Evolutionary conservation across 2,329 filamentous ascomycete species (phyloP).

Genomic region (Fusarium temperatum): DNA sequence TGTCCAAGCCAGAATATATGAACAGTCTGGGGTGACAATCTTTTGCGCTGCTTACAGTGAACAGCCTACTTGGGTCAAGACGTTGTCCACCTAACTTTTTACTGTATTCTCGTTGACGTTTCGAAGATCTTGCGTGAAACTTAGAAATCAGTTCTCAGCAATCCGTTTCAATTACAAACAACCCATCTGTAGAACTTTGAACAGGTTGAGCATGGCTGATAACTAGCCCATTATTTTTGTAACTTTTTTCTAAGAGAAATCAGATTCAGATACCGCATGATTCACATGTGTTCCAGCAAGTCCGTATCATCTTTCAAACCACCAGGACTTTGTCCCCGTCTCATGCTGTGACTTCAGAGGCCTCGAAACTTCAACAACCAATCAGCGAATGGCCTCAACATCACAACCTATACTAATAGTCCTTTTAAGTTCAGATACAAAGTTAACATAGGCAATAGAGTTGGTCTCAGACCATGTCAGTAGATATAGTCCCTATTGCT

Average conservation of each 20-base stretch:
- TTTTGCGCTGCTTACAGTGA: background rate
- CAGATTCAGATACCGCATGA: fast-evolving
- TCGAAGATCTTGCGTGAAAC: no score
- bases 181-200: no score
- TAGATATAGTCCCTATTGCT: background rate
- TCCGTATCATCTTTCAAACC: no score
- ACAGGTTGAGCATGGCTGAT: fast-evolving
- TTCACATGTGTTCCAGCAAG: background rate
- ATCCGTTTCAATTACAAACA: no score
- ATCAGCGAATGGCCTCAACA: background rate
- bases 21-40: background rate
- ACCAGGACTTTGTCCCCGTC: fast-evolving
- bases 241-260: fast-evolving
- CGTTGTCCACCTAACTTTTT: no score
- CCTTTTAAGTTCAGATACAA: no score
- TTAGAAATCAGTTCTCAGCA: background rate
- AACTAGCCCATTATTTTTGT: background rate
- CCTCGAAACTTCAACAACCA: background rate
- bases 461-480: background rate
- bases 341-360: fast-evolving
- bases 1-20: no score
- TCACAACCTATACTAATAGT: fast-evolving
- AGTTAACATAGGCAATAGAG: background rate
- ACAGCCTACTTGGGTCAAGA: no score
- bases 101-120: background rate